phyloP scores from a whole-genome alignment of 371 early-diverging fungal species.

The Haplosporangium sp. region DNA sequence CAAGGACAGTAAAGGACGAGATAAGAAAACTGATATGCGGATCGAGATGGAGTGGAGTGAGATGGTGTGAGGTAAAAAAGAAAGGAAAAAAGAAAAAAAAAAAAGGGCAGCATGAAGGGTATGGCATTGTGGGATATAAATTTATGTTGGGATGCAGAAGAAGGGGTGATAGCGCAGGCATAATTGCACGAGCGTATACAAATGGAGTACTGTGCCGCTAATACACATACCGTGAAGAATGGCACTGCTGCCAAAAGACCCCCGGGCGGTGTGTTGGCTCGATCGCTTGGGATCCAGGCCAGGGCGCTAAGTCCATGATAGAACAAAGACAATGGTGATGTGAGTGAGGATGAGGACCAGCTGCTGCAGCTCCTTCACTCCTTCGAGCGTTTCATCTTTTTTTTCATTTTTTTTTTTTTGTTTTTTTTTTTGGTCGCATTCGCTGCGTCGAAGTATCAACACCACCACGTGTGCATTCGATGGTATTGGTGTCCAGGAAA shows the following conservation, averaged over 20 bases:
- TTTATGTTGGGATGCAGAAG: slow-evolving; percentile 3
- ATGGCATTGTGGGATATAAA: neutral
- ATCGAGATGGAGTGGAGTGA: neutral
- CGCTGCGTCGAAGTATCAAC: too few species aligned
- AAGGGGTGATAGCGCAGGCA: too few species aligned
- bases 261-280: slow-evolving; percentile 3
- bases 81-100: slow-evolving; percentile 5
- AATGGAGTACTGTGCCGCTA: neutral
- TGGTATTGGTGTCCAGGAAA: too few species aligned
- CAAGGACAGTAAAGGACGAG: neutral
- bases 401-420: too few species aligned
- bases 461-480: too few species aligned
- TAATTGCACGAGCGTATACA: too few species aligned
- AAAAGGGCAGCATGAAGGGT: slow-evolving; percentile 1
- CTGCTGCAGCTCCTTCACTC: neutral
- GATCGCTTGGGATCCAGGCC: slow-evolving; percentile 19
- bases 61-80: neutral
- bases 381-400: too few species aligned
- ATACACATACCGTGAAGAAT: slow-evolving; percentile 14
- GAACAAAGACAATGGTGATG: neutral
- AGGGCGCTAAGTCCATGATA: slow-evolving; percentile 9
- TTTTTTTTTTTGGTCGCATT: too few species aligned
- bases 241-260: neutral
- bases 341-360: neutral
- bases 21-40: neutral